Percentiles rank a stretch among this genome's conserved stretches.
phyloP scores from a whole-genome alignment of 257 asterid genomes.

The Solanum peruvianum region DNA sequence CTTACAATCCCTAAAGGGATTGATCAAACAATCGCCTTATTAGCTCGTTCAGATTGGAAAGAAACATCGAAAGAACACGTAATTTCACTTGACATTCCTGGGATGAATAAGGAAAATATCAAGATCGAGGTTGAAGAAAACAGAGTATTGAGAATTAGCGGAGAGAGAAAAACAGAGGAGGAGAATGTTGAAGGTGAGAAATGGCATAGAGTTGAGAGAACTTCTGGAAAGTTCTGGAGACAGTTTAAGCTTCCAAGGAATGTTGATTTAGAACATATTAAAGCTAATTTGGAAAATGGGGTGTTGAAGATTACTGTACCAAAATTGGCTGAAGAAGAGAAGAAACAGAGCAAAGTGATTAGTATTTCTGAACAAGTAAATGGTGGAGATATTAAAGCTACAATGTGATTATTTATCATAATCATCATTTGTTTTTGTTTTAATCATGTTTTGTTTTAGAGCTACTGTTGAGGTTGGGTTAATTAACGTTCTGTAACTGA shows the following conservation, averaged over 20 bases:
- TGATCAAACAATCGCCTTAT: slow-evolving; percentile 15
- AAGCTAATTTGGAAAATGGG: slow-evolving; percentile 58
- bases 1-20: slow-evolving; percentile 11
- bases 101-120: slow-evolving; percentile 55
- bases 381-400: not conserved
- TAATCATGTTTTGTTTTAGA: not conserved
- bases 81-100: slow-evolving; percentile 58
- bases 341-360: slow-evolving; percentile 43
- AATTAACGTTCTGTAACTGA: not conserved
- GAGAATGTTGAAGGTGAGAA: slow-evolving; percentile 53
- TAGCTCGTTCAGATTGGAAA: slow-evolving; percentile 71
- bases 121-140: slow-evolving; percentile 57
- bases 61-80: slow-evolving; percentile 51
- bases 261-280: slow-evolving; percentile 49
- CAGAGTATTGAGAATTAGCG: slow-evolving; percentile 45
- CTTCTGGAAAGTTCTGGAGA: slow-evolving; percentile 66
- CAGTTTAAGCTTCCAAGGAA: slow-evolving; percentile 63
- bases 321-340: slow-evolving; percentile 40
- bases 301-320: slow-evolving; percentile 58
- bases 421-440: not conserved
- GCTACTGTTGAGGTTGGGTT: not conserved
- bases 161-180: slow-evolving; percentile 64
- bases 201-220: slow-evolving; percentile 81
- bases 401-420: not conserved
- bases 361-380: not conserved